Evolutionary conservation across 106 monocot genomes (phyloP).

Genomic region (Phalaenopsis equestris): DNA sequence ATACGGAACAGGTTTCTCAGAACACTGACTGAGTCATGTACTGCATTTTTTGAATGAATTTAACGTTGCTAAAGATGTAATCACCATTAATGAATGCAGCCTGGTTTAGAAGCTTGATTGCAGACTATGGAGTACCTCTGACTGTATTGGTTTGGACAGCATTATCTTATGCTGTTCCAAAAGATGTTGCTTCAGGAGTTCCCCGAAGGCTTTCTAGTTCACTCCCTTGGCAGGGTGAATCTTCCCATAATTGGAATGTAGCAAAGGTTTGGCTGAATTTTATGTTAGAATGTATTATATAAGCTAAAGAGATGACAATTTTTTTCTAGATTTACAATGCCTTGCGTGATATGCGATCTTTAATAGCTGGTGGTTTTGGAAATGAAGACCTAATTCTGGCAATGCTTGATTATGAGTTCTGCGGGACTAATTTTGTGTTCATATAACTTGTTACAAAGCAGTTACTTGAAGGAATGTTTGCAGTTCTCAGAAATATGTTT

Average conservation of each 20-base stretch:
- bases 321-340: not conserved
- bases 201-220: constrained; percentile 82
- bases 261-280: constrained; percentile 39
- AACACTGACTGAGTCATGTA: too few relatives aligned
- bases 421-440: not conserved
- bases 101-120: constrained; percentile 60
- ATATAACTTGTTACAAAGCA: not conserved
- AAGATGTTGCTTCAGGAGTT: constrained; percentile 51
- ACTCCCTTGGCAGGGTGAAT: constrained; percentile 63
- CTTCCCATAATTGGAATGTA: constrained; percentile 73
- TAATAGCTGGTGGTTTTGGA: too few relatives aligned
- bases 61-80: too few relatives aligned
- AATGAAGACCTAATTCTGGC: not conserved
- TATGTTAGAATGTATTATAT: not conserved
- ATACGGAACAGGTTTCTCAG: constrained; percentile 30
- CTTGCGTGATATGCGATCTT: not conserved
- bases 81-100: constrained; percentile 18
- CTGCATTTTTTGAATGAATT: too few relatives aligned
- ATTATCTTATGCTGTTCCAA: constrained; percentile 53
- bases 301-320: not conserved
- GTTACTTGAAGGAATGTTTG: not conserved
- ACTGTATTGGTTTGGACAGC: constrained; percentile 84
- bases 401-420: not conserved
- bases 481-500: not conserved
- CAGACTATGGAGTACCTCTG: constrained; percentile 75